A percentile compares a stretch with the other conserved stretches of the same genome.
phyloP scores from a whole-genome alignment of 345 rosid genomes.

The Aquilaria sinensis region DNA sequence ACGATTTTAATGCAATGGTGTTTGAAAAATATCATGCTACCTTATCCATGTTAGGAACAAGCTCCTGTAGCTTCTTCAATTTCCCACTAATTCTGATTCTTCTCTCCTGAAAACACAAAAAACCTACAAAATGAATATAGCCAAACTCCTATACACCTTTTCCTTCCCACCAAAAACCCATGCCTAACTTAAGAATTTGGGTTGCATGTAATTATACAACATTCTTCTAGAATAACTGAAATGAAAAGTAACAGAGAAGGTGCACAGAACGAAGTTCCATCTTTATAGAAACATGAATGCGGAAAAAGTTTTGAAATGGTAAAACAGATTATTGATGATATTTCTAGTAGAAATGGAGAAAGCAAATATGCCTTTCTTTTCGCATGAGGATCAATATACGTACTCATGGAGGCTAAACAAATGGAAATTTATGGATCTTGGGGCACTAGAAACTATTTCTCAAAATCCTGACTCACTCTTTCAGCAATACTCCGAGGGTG shows the following conservation, averaged over 20 bases:
- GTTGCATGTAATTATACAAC: no score
- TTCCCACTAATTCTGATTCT: conserved; percentile 86
- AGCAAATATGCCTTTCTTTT: no score
- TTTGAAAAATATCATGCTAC: conserved; percentile 22
- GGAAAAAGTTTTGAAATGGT: no score
- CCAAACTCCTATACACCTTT: not conserved
- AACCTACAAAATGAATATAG: no score
- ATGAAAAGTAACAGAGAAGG: no score
- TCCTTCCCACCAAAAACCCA: not conserved
- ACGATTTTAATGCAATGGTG: no score
- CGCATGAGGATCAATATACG: no score
- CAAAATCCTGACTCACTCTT: conserved; percentile 43
- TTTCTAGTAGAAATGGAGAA: not conserved
- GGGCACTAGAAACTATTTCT: not conserved
- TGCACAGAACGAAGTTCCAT: no score
- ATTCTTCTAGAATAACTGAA: no score
- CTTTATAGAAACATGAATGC: no score
- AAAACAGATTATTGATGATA: not conserved
- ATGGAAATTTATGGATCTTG: not conserved
- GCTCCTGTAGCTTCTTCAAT: conserved; percentile 80
- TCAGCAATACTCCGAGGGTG: conserved; percentile 95
- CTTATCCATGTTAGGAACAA: conserved; percentile 95
- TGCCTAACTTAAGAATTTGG: no score
- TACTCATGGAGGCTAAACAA: no score
- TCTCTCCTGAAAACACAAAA: conserved; percentile 49